phyloP scores from a whole-genome alignment of 495 filamentous ascomycete genomes.

The Aspergillus panamensis region DNA sequence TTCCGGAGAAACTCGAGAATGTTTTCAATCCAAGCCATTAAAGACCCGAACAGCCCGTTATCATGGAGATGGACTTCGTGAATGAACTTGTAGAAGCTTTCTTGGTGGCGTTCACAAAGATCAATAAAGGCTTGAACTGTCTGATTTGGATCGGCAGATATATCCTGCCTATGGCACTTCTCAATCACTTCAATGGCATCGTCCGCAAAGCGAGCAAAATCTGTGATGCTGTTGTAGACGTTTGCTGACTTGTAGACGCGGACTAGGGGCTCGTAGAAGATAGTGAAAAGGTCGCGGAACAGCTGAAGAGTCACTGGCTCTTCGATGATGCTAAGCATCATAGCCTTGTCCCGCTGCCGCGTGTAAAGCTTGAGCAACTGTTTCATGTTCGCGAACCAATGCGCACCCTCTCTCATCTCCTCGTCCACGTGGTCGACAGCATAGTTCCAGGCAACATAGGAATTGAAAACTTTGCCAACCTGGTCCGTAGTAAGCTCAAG shows the following conservation, averaged over 20 bases:
- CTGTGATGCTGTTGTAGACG: constrained; percentile 93
- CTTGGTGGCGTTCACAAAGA: constrained; percentile 88
- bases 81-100: constrained; percentile 97
- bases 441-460: constrained; percentile 94
- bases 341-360: constrained; percentile 87
- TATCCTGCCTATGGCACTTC: constrained; percentile 83
- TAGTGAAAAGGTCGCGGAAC: constrained; percentile 94
- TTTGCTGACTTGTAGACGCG: constrained; percentile 98
- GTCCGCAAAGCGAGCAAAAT: constrained; percentile 89
- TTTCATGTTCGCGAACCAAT: constrained; percentile 91
- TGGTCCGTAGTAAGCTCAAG: constrained; percentile 69
- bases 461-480: constrained; percentile 81
- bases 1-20: constrained; percentile 90
- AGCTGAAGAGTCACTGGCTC: constrained; percentile 90
- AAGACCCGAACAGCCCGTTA: constrained; percentile 88
- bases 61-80: constrained; percentile 99
- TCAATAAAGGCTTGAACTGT: constrained; percentile 99
- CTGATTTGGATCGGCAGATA: constrained; percentile 92
- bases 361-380: constrained; percentile 91
- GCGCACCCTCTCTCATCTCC: constrained; percentile 80
- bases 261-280: constrained; percentile 97
- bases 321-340: constrained; percentile 95
- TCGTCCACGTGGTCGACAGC: constrained; percentile 89
- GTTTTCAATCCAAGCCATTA: constrained; percentile 97
- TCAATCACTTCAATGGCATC: constrained; percentile 89